Evolutionary conservation across 2,329 filamentous ascomycete species (phyloP).

Genomic region (Chaetomium globosum): DNA sequence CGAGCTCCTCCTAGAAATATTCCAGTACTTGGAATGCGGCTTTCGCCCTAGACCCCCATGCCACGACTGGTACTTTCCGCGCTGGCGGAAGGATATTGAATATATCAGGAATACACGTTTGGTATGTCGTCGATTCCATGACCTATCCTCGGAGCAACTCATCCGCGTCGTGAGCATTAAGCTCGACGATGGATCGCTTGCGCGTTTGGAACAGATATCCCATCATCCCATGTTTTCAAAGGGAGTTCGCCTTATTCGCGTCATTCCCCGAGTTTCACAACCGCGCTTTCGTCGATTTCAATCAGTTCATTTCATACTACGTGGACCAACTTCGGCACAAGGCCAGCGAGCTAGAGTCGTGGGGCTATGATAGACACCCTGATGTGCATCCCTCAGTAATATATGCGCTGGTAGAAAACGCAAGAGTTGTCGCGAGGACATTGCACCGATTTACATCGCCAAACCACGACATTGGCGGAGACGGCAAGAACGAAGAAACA

Average conservation of each 20-base stretch:
- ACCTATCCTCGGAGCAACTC: constrained; percentile 20
- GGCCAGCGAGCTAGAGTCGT: neutral
- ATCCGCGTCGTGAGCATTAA: constrained; percentile 15
- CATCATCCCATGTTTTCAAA: constrained; percentile 27
- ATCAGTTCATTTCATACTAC: constrained; percentile 16
- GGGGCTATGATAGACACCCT: neutral
- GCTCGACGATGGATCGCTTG: constrained; percentile 17
- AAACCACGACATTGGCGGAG: neutral
- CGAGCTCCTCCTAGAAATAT: constrained; percentile 25
- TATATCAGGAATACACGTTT: constrained; percentile 24
- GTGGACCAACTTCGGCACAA: neutral
- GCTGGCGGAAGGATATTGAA: neutral
- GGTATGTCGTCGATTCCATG: constrained; percentile 22
- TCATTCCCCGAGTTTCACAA: constrained; percentile 25
- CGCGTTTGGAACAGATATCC: constrained; percentile 23
- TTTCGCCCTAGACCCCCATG: neutral
- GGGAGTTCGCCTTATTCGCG: constrained; percentile 20
- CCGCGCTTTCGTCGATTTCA: neutral
- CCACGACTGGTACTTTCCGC: no score
- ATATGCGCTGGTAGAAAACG: neutral
- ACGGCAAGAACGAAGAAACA: neutral
- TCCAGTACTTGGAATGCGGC: constrained; percentile 11
- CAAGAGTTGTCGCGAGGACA: no score
- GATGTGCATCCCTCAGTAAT: neutral
- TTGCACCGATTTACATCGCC: constrained; percentile 4